These are phyloP conservation scores for Atkinsonella hypoxylon DNA, from an alignment of 2,329 filamentous ascomycete species.

Conservation along the genomic window DNA sequence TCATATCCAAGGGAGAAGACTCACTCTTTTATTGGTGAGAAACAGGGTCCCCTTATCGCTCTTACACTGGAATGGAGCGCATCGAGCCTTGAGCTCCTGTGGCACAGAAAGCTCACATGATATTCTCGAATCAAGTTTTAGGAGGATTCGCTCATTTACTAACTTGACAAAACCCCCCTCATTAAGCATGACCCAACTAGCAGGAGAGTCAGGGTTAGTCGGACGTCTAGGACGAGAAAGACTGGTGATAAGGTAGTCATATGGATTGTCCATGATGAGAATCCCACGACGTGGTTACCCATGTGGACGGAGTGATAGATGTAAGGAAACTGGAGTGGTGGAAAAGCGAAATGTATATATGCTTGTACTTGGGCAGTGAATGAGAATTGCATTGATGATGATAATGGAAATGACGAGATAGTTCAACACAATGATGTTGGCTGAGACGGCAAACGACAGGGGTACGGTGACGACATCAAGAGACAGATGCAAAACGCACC, in stretches of 20 bases:
- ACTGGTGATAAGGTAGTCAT: constrained; percentile 28
- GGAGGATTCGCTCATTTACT: constrained; percentile 70
- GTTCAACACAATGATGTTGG: background rate
- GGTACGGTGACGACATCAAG: background rate
- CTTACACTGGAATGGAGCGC: constrained; percentile 54
- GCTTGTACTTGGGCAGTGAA: background rate
- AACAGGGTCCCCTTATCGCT: constrained; percentile 66
- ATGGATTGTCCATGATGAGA: constrained; percentile 28
- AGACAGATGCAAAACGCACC: background rate
- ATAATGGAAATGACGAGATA: background rate
- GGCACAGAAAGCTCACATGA: constrained; percentile 62
- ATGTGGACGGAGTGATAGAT: background rate
- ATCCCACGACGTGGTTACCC: background rate
- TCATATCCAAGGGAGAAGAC: constrained; percentile 15
- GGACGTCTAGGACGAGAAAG: constrained; percentile 21
- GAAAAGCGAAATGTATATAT: background rate
- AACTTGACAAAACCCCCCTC: constrained; percentile 71
- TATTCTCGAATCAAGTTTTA: constrained; percentile 69
- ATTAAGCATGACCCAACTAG: constrained; percentile 85
- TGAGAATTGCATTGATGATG: background rate
- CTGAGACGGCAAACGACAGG: background rate
- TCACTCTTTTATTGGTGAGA: constrained; percentile 75
- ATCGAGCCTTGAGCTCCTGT: constrained; percentile 47
- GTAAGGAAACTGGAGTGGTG: background rate
- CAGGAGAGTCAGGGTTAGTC: constrained; percentile 40